phyloP scores from a whole-genome alignment of 208 protist species.

The Wallacemonas sp. region DNA sequence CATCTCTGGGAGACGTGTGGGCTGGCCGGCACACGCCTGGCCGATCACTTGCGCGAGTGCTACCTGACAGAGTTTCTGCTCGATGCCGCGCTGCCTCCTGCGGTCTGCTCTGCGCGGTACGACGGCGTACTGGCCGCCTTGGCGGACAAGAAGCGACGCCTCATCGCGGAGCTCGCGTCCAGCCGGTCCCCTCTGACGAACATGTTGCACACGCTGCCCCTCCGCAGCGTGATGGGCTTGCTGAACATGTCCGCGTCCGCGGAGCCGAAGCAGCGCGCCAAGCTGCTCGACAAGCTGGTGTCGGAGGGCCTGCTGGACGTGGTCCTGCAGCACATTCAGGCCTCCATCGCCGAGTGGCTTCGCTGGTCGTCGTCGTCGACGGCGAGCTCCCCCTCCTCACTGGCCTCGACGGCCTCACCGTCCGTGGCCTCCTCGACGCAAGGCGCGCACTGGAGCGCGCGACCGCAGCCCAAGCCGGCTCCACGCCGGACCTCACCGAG shows the following conservation, averaged over 20 bases:
- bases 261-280: slow-evolving; percentile 58
- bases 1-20: slow-evolving; percentile 45
- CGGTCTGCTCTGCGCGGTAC: slow-evolving; percentile 87
- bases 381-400: neutral
- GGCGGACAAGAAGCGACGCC: slow-evolving; percentile 67
- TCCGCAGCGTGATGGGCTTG: slow-evolving; percentile 62
- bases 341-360: slow-evolving; percentile 12
- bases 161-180: slow-evolving; percentile 63
- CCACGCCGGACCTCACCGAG: neutral
- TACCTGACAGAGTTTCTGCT: slow-evolving; percentile 86
- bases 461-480: neutral
- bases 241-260: slow-evolving; percentile 67
- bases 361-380: slow-evolving; percentile 1
- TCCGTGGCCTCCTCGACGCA: neutral
- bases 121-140: slow-evolving; percentile 65
- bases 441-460: neutral
- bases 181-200: slow-evolving; percentile 45
- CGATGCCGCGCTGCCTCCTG: slow-evolving; percentile 84
- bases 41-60: slow-evolving; percentile 56
- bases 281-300: slow-evolving; percentile 73
- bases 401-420: neutral
- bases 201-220: slow-evolving; percentile 54
- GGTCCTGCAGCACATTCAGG: slow-evolving; percentile 45
- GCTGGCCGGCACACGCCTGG: slow-evolving; percentile 39
- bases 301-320: slow-evolving; percentile 66